Conservation (phyloP, 176 grass and related monocot genomes). For the Hordeum vulgare region MorexV3_pseudomolecules_assembly NC_058522.1:97200437-97200936, state of each 20-base stretch:
- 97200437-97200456: too few species aligned
- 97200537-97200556: not conserved
- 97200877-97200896: too few species aligned
- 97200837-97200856: too few species aligned
- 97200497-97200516: not conserved
- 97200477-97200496: too few species aligned
- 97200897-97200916: too few species aligned
- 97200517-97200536: not conserved
- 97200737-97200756: not conserved
- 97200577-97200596: not conserved
- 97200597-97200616: not conserved
- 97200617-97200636: not conserved
- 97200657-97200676: not conserved
- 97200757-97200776: not conserved
- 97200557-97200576: not conserved
- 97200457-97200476: too few species aligned
- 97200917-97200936: not conserved
- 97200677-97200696: not conserved
- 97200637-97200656: not conserved
- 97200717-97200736: not conserved
- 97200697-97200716: not conserved
- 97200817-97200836: too few species aligned
- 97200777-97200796: not conserved
- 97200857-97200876: too few species aligned
- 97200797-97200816: not conserved